These are phyloP conservation scores for Coffea canephora DNA, from an alignment of 257 asterid genomes.

Conservation along the genomic window DNA sequence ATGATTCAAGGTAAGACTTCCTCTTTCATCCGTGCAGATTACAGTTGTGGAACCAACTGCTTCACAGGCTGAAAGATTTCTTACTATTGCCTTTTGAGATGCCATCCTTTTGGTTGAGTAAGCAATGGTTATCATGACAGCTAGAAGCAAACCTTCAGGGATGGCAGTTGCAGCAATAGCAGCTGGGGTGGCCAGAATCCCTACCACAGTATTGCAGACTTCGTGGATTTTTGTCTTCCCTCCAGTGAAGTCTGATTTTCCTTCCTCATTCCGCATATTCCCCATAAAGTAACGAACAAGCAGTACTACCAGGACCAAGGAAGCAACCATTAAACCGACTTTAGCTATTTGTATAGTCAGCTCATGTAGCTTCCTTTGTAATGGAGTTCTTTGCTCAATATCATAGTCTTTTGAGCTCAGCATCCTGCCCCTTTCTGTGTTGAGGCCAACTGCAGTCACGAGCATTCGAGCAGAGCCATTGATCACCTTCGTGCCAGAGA, in stretches of 20 bases:
- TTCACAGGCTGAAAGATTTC: constrained; percentile 67
- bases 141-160: constrained; percentile 66
- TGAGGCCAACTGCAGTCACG: constrained; percentile 50
- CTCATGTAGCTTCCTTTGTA: constrained; percentile 45
- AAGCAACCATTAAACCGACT: constrained; percentile 46
- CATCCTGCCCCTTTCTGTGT: constrained; percentile 57
- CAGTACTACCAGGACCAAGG: constrained; percentile 42
- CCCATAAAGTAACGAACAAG: constrained; percentile 60
- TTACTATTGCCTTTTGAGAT: constrained; percentile 55
- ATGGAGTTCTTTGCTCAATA: constrained; percentile 42
- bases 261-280: constrained; percentile 22
- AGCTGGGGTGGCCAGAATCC: constrained; percentile 48
- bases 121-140: constrained; percentile 55
- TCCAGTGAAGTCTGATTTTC: constrained; percentile 30
- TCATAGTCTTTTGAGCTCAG: constrained; percentile 37
- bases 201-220: constrained; percentile 39
- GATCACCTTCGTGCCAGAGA: constrained; percentile 54
- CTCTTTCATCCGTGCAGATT: constrained; percentile 62
- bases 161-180: constrained; percentile 61
- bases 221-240: constrained; percentile 30
- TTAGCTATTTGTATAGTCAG: constrained; percentile 46
- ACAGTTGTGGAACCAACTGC: constrained; percentile 66
- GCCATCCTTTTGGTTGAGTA: constrained; percentile 60
- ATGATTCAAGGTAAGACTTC: constrained; percentile 46
- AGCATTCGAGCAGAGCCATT: constrained; percentile 55